Evolutionary conservation across 2,329 filamentous ascomycete genomes (phyloP), one percentile per base, ranked within the genome.

Genomic region (Plectosphaerella cucumerina): DNA sequence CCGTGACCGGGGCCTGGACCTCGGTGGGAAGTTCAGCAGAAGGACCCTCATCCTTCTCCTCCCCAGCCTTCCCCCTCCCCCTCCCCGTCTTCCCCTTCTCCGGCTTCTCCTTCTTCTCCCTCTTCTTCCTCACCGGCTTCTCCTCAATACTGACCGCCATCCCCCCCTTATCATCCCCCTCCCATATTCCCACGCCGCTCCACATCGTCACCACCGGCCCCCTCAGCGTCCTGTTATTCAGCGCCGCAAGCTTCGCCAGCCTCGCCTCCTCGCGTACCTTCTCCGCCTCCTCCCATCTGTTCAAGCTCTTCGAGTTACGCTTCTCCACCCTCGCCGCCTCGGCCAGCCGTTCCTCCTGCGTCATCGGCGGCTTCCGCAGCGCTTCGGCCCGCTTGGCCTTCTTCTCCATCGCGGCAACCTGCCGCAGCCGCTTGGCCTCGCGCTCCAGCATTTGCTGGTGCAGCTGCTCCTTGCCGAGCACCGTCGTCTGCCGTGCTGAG

Each of bases 231-330:
- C 92, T 84, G 65, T 91, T 90, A 61, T 96, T 89, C 59, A 97
- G 75, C 14, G 93, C 94, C 37, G 93, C 91, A 45, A 97, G 76
- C 70, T 88, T 93, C 39, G 85, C 87, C 56, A 84, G 81, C 54
- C 93, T 81, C 63, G 96, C 89, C 60, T 93, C 90, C 58, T 92
- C 88, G 52, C 93, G 84, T 65, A 87, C 85, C 70, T 90, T 91
- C 71, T 99, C 94, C 6, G 90, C 89, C 67, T 90, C 87, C 67
- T 97, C 92, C 92, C 93, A 97, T 50, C 90, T 81, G 63, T 93
- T 97, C 62, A 96, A 72, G 68, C 87, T 97, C 76, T 90, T 95
- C 59, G 87, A 82, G 68, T 99, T 97, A 60, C 86, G 78, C 68
- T 87, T 87, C 69, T 97, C 94, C 6, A 95, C 86, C 48, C 85